phyloP scores from a whole-genome alignment of 805 yeast species.

The Myxozyma neotropica region DNA sequence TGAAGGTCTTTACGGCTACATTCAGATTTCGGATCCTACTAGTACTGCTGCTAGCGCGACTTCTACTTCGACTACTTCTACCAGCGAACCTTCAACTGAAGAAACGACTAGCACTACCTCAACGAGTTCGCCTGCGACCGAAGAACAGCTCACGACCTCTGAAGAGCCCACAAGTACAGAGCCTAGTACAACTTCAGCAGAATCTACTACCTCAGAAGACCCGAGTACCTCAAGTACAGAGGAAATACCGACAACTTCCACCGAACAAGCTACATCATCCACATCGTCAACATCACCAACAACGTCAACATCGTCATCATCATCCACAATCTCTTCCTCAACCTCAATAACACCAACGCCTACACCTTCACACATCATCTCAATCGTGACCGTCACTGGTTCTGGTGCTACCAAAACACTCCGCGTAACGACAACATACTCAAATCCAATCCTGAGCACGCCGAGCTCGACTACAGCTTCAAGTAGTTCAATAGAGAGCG shows the following conservation, averaged over 20 bases:
- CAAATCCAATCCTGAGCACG: not conserved
- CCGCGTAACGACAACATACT: slow-evolving; percentile 21
- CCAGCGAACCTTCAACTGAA: slow-evolving; percentile 27
- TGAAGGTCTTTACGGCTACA: slow-evolving; percentile 57
- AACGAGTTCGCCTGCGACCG: slow-evolving; percentile 31
- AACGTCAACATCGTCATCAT: not conserved
- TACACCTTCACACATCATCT: slow-evolving; percentile 27
- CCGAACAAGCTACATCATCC: too few relatives aligned
- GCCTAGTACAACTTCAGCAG: not conserved
- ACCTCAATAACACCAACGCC: slow-evolving; percentile 7
- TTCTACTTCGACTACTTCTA: slow-evolving; percentile 9
- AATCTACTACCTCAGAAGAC: not conserved
- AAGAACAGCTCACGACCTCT: slow-evolving; percentile 20
- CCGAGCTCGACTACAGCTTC: not conserved
- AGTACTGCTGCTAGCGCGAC: slow-evolving; percentile 36
- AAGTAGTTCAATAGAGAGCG: not conserved
- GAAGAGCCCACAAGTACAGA: not conserved
- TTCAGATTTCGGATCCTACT: slow-evolving; percentile 46
- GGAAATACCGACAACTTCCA: too few relatives aligned
- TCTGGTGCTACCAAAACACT: slow-evolving; percentile 35
- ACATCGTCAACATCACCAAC: not conserved
- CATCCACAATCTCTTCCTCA: not conserved
- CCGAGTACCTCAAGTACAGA: not conserved
- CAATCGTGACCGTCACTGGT: slow-evolving; percentile 38
- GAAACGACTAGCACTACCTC: slow-evolving; percentile 29